Evolutionary conservation across 1,284 basidiomycete species (phyloP), one percentile per base, ranked within the genome.

Genomic region (Fomitopsis pinicola): DNA sequence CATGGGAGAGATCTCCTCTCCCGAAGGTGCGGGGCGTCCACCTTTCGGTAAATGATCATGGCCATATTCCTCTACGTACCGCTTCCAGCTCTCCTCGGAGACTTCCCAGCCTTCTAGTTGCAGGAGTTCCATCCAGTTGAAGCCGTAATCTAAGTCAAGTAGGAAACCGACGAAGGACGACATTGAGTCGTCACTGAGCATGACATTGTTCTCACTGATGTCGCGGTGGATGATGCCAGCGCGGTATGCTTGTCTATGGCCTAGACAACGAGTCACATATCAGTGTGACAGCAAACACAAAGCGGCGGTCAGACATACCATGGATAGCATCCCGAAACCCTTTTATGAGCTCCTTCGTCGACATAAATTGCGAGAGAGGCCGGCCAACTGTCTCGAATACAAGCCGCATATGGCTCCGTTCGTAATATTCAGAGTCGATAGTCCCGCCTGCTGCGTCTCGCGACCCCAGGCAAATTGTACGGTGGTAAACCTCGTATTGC

Each of bases 141-240:
- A 56, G 57, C 60, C 62, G 35, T 61, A 64, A 38, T 64, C 63
- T 22, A 55, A 58, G 42, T 64, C 63, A 46, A 62, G 63, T 4
- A 64, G 19, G 45, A 60, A 64, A 7, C 63, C 63, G 5, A n/a
- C 15, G 48, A 44, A 61, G 4, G 15, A 5, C 7, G 10, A 26
- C 19, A 46, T 46, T 3, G 6, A 28, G 5, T 36, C 28, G 56
- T 61, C 62, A 3, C 26, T n/a, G 10, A 65, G 61, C 17, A 63
- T 55, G 10, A 65, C 57, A 42, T 65, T 65, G 10, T 59, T 60
- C 12, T 63, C 14, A 40, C 62, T 63, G 10, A 65, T 53, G 30
- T 65, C 64, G 5, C 64, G 60, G 15, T 65, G 64, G 6, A 65
- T 42, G 6, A 63, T 57, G n/a, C 56, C 46, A 1, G 56, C 60